These are phyloP conservation scores for Ophiosphaerella herpotricha DNA, from an alignment of 2,329 filamentous ascomycete genomes.

Conservation along the genomic window DNA sequence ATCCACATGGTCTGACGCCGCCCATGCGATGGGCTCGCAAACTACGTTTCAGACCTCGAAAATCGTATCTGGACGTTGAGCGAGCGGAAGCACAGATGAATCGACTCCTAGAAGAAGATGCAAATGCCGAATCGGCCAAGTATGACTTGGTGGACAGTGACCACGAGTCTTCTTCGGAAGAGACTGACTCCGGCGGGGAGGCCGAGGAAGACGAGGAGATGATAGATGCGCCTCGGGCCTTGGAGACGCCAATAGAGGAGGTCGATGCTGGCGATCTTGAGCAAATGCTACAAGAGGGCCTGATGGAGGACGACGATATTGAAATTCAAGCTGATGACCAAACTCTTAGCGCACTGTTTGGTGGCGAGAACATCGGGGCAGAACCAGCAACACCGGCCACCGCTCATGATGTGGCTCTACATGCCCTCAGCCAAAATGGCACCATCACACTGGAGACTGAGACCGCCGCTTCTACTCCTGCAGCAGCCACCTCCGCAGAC, in stretches of 20 bases:
- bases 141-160: constrained; percentile 62
- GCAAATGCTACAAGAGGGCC: constrained; percentile 35
- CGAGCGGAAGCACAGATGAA: constrained; percentile 82
- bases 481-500: constrained; percentile 43
- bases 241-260: constrained; percentile 50
- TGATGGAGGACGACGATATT: constrained; percentile 43
- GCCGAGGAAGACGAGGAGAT: constrained; percentile 49
- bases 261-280: constrained; percentile 45
- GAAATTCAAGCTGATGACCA: constrained; percentile 35
- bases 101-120: constrained; percentile 72
- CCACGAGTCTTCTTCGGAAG: constrained; percentile 51
- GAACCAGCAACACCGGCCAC: constrained; percentile 43
- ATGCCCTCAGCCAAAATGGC: constrained; percentile 37
- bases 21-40: constrained; percentile 86
- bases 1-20: constrained; percentile 84
- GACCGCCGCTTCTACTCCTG: constrained; percentile 38
- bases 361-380: constrained; percentile 25
- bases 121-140: constrained; percentile 57
- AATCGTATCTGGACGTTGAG: constrained; percentile 82
- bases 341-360: constrained; percentile 39
- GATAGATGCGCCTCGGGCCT: constrained; percentile 41
- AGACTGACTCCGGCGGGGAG: constrained; percentile 43
- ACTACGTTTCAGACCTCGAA: constrained; percentile 79
- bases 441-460: constrained; percentile 36
- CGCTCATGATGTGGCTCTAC: constrained; percentile 44